These are phyloP conservation scores for Lichtheimia ramosa DNA, from an alignment of 371 early-diverging fungal genomes.

Conservation along the genomic window DNA sequence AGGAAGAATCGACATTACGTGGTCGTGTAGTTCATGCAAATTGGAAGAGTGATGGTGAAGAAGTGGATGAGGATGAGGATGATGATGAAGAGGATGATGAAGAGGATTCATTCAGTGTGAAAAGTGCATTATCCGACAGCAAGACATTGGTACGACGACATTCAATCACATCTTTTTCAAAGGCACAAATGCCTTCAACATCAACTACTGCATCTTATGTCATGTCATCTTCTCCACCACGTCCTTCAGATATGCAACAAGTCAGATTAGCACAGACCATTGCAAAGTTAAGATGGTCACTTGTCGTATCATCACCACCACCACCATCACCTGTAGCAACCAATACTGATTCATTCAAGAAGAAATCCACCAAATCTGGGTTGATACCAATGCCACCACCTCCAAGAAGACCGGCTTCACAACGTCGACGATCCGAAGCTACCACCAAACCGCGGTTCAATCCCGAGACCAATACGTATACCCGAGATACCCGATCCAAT, in stretches of 20 bases:
- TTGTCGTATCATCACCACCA: conserved; percentile 18
- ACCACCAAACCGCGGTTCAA: conserved; percentile 53
- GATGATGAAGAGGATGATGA: conserved; percentile 10
- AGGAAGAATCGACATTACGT: conserved; percentile 17
- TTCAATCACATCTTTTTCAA: conserved; percentile 36
- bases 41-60: conserved; percentile 31
- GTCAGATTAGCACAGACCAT: conserved; percentile 25
- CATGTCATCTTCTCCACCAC: conserved; percentile 42
- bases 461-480: conserved; percentile 50
- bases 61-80: conserved; percentile 16
- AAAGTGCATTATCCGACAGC: conserved; percentile 3
- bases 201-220: conserved; percentile 39
- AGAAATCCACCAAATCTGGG: conserved; percentile 12
- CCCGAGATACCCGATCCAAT: conserved; percentile 61
- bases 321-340: conserved; percentile 2
- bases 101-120: conserved; percentile 6
- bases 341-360: background rate
- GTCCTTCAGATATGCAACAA: conserved; percentile 18
- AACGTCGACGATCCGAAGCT: conserved; percentile 48
- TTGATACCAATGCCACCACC: conserved; percentile 51
- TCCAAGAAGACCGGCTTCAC: conserved; percentile 28
- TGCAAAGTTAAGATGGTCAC: conserved; percentile 25
- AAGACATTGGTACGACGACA: conserved; percentile 28
- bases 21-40: conserved; percentile 14
- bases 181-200: conserved; percentile 25